Conservation (phyloP, 768 basidiomycete species). For the Termitomyces sp. region DNA sequence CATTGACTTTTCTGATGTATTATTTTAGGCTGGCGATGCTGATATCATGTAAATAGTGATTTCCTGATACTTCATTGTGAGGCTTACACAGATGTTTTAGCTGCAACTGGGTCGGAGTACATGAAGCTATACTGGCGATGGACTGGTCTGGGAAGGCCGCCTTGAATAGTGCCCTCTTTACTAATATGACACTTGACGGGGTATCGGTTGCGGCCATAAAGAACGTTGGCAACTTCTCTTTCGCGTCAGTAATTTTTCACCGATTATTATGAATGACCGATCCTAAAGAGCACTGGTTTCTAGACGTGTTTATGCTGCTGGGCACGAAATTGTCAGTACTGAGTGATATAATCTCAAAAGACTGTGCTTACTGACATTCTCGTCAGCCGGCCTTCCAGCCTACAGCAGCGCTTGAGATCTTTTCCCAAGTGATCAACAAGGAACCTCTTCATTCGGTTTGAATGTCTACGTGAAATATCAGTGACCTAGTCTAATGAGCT, state of each 20-base stretch:
- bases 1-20: conserved; percentile 1
- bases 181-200: conserved; percentile 55
- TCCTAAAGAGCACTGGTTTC: conserved; percentile 2
- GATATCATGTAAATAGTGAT: conserved; percentile 41
- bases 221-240: conserved; percentile 64
- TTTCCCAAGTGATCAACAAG: conserved; percentile 47
- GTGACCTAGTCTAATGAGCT: too few relatives aligned
- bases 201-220: conserved; percentile 55
- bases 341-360: conserved; percentile 13
- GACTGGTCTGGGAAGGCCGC: conserved; percentile 42
- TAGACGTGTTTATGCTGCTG: conserved; percentile 54
- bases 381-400: conserved; percentile 61
- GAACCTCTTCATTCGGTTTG: conserved; percentile 53
- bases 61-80: neutral
- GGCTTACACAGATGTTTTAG: conserved; percentile 17
- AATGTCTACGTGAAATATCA: too few relatives aligned
- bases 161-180: conserved; percentile 34
- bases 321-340: conserved; percentile 58
- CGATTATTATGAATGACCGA: neutral
- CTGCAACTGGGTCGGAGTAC: conserved; percentile 46
- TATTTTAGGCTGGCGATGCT: conserved; percentile 40
- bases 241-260: conserved; percentile 44
- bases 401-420: conserved; percentile 53
- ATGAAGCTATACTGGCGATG: conserved; percentile 37
- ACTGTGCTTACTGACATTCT: neutral